Percentiles rank a stretch among this genome's conserved stretches.
Conservation (phyloP, 2,329 filamentous ascomycete species). For the Lasiodiplodia gonubiensis region DNA sequence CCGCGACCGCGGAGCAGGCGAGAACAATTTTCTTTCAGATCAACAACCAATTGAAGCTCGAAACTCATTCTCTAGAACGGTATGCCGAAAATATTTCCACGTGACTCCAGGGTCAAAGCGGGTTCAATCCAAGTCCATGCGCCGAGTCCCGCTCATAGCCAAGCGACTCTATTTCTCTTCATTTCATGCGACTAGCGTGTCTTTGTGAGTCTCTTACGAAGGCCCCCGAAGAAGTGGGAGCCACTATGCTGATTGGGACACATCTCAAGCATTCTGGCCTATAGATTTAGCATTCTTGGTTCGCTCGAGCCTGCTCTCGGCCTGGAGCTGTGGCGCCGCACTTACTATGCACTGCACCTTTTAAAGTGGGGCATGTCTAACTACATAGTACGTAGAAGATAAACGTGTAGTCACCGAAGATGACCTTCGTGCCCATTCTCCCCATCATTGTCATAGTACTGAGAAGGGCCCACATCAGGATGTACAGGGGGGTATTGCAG, state of each 20-base stretch:
- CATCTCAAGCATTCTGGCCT: neutral
- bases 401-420: too few species aligned
- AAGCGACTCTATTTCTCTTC: too few species aligned
- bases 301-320: neutral
- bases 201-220: too few species aligned
- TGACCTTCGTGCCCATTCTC: too few species aligned
- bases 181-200: too few species aligned
- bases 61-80: neutral
- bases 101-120: slow-evolving; percentile 5
- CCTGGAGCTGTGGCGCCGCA: too few species aligned
- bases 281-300: neutral
- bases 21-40: neutral
- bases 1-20: neutral
- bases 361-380: too few species aligned
- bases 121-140: neutral
- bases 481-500: too few species aligned
- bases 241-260: neutral
- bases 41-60: neutral
- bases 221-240: neutral
- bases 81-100: neutral
- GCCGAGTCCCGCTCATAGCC: neutral
- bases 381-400: too few species aligned
- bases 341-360: too few species aligned
- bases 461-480: too few species aligned
- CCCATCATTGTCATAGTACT: too few species aligned